Evolutionary conservation across 2,329 filamentous ascomycete species (phyloP).

Genomic region (Aspergillaceae sp.): DNA sequence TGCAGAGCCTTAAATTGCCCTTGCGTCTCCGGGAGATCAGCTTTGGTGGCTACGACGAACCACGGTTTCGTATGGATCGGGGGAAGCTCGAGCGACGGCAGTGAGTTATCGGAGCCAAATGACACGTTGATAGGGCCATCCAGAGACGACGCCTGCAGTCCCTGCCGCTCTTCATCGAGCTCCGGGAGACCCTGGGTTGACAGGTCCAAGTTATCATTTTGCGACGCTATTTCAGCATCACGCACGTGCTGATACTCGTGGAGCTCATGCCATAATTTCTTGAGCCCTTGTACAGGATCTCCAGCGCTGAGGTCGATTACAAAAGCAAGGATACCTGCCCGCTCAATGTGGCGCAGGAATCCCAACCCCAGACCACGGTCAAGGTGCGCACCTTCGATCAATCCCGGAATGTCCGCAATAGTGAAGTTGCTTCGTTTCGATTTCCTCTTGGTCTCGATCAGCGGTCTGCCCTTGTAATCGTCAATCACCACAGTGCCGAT

Average conservation of each 20-base stretch:
- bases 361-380: conserved; percentile 85
- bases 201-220: conserved; percentile 49
- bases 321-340: conserved; percentile 85
- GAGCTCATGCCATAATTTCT: conserved; percentile 83
- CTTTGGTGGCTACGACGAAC: conserved; percentile 93
- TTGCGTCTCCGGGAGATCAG: conserved; percentile 70
- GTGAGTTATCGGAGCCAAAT: conserved; percentile 11
- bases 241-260: conserved; percentile 77
- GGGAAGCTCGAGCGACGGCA: conserved; percentile 47
- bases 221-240: conserved; percentile 59
- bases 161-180: conserved; percentile 8
- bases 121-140: conserved; percentile 1
- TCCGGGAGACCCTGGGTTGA: conserved; percentile 18
- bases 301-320: conserved; percentile 77
- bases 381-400: conserved; percentile 86
- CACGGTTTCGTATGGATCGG: conserved; percentile 89
- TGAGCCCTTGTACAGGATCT: conserved; percentile 68
- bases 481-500: conserved; percentile 94
- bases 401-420: conserved; percentile 88
- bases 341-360: conserved; percentile 89
- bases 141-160: background rate
- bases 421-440: conserved; percentile 70
- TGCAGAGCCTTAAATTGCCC: conserved; percentile 65
- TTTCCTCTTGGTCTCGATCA: conserved; percentile 41
- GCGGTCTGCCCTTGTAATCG: conserved; percentile 67